Base-by-base conservation (phyloP, 2,329 filamentous ascomycete genomes). In the Colletotrichum liriopes region DNA sequence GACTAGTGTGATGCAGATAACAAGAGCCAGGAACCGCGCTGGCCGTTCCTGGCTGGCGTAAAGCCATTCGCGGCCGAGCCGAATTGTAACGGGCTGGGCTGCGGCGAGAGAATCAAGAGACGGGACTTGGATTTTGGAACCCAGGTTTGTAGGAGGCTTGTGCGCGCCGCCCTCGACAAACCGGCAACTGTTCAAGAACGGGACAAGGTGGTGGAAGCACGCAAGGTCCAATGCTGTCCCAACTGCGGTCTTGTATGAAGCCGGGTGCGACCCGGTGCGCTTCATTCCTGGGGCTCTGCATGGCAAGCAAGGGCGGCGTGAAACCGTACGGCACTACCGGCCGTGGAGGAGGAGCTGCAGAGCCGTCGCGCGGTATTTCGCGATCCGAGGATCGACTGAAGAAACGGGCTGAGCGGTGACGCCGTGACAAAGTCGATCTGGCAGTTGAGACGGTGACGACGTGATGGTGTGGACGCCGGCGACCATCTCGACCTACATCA, bases 51-150 rank as follows among this genome's bases (percentile, higher is more conserved):
- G 35, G 56, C 32, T 59, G 68, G 59, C 62, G 54, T 39, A 37
- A 51, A 56, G 35, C 64, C 58, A 71, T 52, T 71, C 56, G 58
- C 58, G 54, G 66, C 54, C 62, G 54, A 70, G 29, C 39, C 58
- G 35, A 39, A 59, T 23, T 54, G 43, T 20, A 52, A 52, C 39
- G 51, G n/a, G 47, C 12, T 32, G 41, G 39, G 37, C 41, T 45
- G 65, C 32, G 29, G 29, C 16, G 26, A 20, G 55, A 60, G 55
- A 67, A 54, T 65, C 55, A 18, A 23, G n/a, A 52, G 61, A 56
- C 32, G 14, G 14, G 14, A 49, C 51, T 52, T 41, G 32, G 37
- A 18, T 69, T 32, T 43, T 65, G 60, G 18, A 29, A 49, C 52
- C 32, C 51, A 29, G 32, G 49, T 39, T 35, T 12, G 35, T 16